Evolutionary conservation across 2,329 filamentous ascomycete species (phyloP).

Genomic region (Fusarium sp.): DNA sequence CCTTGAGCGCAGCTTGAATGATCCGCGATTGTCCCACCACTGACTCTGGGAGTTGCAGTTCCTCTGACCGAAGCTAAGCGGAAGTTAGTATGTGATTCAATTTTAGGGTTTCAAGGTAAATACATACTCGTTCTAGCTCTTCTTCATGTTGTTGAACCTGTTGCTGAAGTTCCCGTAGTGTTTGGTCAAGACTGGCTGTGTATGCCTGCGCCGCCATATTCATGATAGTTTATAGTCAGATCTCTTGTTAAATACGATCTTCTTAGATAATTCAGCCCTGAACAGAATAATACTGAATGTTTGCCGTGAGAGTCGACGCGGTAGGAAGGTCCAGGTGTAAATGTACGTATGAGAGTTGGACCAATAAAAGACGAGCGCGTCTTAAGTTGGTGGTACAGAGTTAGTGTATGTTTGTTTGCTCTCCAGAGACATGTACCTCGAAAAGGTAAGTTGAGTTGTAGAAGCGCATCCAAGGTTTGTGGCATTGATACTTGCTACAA

Average conservation of each 20-base stretch:
- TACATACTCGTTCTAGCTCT: conserved; percentile 59
- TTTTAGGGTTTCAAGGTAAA: not conserved
- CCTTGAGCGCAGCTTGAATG: conserved; percentile 74
- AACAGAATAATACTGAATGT: not conserved
- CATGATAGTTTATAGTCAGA: conserved; percentile 31
- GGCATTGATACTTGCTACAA: not conserved
- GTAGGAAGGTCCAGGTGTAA: not conserved
- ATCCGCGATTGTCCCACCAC: conserved; percentile 51
- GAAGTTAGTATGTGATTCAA: conserved; percentile 2
- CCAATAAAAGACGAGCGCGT: conserved; percentile 1
- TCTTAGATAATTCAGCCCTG: not conserved
- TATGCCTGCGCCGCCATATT: conserved; percentile 46
- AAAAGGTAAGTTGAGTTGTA: not conserved
- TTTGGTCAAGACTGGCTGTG: conserved; percentile 69
- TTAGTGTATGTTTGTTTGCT: not conserved
- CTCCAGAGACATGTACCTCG: not conserved
- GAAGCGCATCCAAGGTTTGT: not conserved
- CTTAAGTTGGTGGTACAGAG: not conserved
- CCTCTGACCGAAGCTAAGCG: conserved; percentile 45
- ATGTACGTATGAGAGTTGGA: not conserved
- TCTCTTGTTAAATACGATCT: not conserved
- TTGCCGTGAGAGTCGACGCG: not conserved
- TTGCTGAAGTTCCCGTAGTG: conserved; percentile 73
- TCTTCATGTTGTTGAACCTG: conserved; percentile 65
- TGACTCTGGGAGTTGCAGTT: conserved; percentile 42